Base-by-base conservation (phyloP, 495 filamentous ascomycete genomes). In the Xylaria acuta region DNA sequence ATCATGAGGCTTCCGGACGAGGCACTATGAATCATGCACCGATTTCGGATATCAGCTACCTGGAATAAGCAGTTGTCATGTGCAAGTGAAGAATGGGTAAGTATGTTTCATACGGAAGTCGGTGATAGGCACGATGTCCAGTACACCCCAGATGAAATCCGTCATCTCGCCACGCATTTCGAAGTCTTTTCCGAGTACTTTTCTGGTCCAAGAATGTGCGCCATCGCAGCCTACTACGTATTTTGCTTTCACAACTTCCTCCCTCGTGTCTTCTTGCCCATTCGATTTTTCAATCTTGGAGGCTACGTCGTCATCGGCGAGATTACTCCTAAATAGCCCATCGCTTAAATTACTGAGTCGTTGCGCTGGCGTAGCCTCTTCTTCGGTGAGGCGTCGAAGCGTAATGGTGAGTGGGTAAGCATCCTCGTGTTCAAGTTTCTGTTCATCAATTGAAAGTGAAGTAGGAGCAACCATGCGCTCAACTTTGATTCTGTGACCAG, bases 211-310 rank as follows among this genome's bases (percentile, higher is more conserved):
- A 14, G 87, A 88, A 71, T 89, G 90, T 3, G 90, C 90, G 0
- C 90, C 90, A 78, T 93, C 91, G 38, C 88, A 90, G 2, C 91
- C 91, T 5, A 92, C 84, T 68, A 93, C 80, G 75, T 91, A 93
- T 73, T 90, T 92, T 6, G 90, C 86, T 40, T 76, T 83, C 8
- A 92, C 78, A 4, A 20, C 20, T 49, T 79, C 80, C 36, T 78
- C 73, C 72, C 74, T 89, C 78, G 18, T 75, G 18, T 64, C 72
- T 38, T 75, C 75, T 22, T 76, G 76, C 51, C 80, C 79, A 6
- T 60, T 60, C 32, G 51, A 59, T 14, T 67, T 67, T 63, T 76
- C 77, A 16, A 84, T 73, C 18, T 88, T 72, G 11, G 88, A 86
- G 20, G 84, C 81, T 0, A 84, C 86, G 43, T 88, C 87, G 73